Evolutionary conservation across 768 basidiomycete genomes (phyloP), one percentile per base, ranked within the genome.

Genomic region (Butyriboletus loyo): DNA sequence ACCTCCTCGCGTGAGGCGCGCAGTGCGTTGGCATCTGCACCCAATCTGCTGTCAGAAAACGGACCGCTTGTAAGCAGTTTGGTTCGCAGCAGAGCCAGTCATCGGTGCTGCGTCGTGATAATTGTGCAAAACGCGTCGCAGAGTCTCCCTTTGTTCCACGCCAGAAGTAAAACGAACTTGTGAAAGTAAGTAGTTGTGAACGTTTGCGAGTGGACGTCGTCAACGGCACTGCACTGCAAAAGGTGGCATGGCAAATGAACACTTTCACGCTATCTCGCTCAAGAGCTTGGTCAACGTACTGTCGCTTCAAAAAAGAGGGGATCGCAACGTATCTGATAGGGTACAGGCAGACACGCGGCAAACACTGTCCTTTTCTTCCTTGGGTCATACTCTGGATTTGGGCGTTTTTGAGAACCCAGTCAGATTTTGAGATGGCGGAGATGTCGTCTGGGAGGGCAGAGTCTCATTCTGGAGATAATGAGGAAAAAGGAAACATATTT

Each of bases 111-210:
- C 75, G 17, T 84, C 85, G 19, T 78, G 72, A 60, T 92, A 87
- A 3, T n/a, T 17, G 22, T 8, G 8, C 1, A 32, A 28, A n/a
- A n/a, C 15, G 17, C 7, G 27, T 53, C 22, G 27, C 83, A 70
- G 9, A 94, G 75, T 65, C 78, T 84, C 6, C 89, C 89, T 66
- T 79, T 78, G 69, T 94, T 94, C 92, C 92, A 94, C 24, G 83
- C 83, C 81, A 89, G 89, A 36, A n/a, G n/a, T n/a, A n/a, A n/a
- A n/a, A 93, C 85, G 63, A 98, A 97, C 72, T 94, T 96, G 62
- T 86, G 85, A 66, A 98, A 98, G 66, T 95, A 93, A n/a, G n/a
- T n/a, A n/a, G 63, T 89, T 91, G 46, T 46, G 41, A 14, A 27
- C 4, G 25, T 34, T 32, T 32, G 10, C 44, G 35, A 47, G 53